A percentile compares a stretch with the other conserved stretches of the same genome.
These are phyloP conservation scores for Yamadazyma sp. DNA, from an alignment of 1,139 yeast species.

Conservation along the genomic window DNA sequence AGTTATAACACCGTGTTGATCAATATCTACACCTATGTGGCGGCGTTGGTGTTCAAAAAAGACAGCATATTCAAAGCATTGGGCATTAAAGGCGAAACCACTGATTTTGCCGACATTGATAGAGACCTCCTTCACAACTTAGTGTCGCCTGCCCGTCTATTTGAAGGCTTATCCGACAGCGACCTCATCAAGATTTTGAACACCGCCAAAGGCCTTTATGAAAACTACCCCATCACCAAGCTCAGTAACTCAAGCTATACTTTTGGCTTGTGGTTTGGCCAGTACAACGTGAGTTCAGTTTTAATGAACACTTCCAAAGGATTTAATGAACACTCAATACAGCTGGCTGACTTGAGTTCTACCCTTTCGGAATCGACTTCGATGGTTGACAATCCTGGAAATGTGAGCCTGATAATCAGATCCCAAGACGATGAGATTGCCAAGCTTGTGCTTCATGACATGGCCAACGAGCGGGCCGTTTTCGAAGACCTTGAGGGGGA, in stretches of 20 bases:
- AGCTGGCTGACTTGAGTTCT: too few relatives aligned
- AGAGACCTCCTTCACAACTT: slow-evolving; percentile 46
- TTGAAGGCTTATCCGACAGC: slow-evolving; percentile 28
- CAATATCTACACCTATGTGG: slow-evolving; percentile 55
- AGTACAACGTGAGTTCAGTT: slow-evolving; percentile 29
- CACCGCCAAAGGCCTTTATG: slow-evolving; percentile 29
- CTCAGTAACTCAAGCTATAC: slow-evolving; percentile 26
- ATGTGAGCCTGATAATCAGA: slow-evolving; percentile 18
- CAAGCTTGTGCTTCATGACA: slow-evolving; percentile 22
- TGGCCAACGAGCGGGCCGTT: slow-evolving; percentile 21
- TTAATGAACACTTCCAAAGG: slow-evolving; percentile 8
- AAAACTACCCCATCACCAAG: slow-evolving; percentile 26
- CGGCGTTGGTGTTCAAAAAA: slow-evolving; percentile 47
- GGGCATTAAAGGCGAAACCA: slow-evolving; percentile 14
- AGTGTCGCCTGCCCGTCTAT: slow-evolving; percentile 34
- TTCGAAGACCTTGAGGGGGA: slow-evolving; percentile 23
- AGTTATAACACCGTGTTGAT: slow-evolving; percentile 46
- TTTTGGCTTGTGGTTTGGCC: slow-evolving; percentile 36
- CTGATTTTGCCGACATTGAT: slow-evolving; percentile 26
- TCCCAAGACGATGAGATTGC: slow-evolving; percentile 35
- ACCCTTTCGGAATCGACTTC: too few relatives aligned
- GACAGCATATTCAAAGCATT: slow-evolving; percentile 35
- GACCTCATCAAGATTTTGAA: slow-evolving; percentile 40
- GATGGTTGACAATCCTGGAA: slow-evolving; percentile 8
- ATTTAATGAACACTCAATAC: too few relatives aligned